A percentile compares a stretch with the other conserved stretches of the same genome.
phyloP scores from a whole-genome alignment of 2,329 filamentous ascomycete species.

The Fusarium sacchari region DNA sequence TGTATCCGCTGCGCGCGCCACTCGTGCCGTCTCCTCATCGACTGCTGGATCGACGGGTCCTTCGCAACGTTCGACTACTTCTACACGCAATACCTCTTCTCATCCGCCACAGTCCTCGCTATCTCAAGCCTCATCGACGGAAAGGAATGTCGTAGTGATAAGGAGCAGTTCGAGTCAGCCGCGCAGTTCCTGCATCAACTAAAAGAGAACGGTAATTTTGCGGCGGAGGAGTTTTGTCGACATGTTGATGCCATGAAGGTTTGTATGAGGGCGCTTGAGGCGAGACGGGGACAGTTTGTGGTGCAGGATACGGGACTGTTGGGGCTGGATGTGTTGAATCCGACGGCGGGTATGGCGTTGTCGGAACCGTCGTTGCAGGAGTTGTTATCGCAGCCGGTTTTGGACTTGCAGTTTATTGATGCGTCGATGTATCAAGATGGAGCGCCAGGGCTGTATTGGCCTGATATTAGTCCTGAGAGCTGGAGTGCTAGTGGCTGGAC shows the following conservation, averaged over 20 bases:
- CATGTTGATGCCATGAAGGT: slow-evolving; percentile 52
- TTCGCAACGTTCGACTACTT: slow-evolving; percentile 60
- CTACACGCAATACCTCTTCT: slow-evolving; percentile 59
- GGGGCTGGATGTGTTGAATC: slow-evolving; percentile 34
- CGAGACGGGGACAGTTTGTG: slow-evolving; percentile 28
- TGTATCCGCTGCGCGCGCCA: slow-evolving; percentile 58
- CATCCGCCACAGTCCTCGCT: slow-evolving; percentile 55
- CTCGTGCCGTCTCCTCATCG: slow-evolving; percentile 54
- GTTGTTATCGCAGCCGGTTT: slow-evolving; percentile 46
- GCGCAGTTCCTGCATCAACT: slow-evolving; percentile 52
- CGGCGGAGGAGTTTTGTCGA: slow-evolving; percentile 54
- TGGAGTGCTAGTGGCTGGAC: slow-evolving; percentile 37
- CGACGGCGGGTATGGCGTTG: slow-evolving; percentile 49
- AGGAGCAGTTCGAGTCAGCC: slow-evolving; percentile 53
- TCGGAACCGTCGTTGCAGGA: slow-evolving; percentile 51
- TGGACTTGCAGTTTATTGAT: slow-evolving; percentile 50
- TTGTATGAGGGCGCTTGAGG: slow-evolving; percentile 36
- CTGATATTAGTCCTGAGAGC: slow-evolving; percentile 42
- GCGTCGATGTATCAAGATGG: slow-evolving; percentile 42
- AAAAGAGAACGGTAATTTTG: slow-evolving; percentile 52
- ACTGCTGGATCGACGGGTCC: slow-evolving; percentile 58
- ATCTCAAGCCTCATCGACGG: slow-evolving; percentile 53
- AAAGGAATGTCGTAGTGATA: slow-evolving; percentile 47
- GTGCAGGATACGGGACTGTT: slow-evolving; percentile 13
- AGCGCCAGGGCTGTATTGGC: slow-evolving; percentile 39